phyloP scores from a whole-genome alignment of 257 asterid species.

The Linderniella brevidens region DNA sequence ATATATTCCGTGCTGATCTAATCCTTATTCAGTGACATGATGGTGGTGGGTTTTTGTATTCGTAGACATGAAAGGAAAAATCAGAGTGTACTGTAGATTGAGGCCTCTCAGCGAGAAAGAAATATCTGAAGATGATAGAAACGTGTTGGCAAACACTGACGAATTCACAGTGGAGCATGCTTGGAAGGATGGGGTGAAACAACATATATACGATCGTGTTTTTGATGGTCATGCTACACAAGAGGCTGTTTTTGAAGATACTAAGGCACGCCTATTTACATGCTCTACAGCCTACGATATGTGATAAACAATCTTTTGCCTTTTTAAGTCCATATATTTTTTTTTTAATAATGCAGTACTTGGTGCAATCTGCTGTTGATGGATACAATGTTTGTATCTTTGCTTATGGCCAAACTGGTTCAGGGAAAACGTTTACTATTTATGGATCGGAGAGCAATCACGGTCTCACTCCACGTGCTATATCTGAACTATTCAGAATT shows the following conservation, averaged over 20 bases:
- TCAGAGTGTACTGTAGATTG: slow-evolving; percentile 84
- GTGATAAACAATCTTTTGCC: slow-evolving; percentile 9
- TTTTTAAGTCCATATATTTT: slow-evolving; percentile 3
- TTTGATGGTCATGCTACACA: slow-evolving; percentile 73
- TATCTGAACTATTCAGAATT: slow-evolving; percentile 65
- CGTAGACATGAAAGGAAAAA: slow-evolving; percentile 91
- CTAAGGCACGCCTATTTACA: slow-evolving; percentile 46
- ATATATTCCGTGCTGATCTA: too few species aligned
- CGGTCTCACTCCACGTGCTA: slow-evolving; percentile 95
- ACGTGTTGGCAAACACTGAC: slow-evolving; percentile 40
- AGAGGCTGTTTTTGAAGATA: slow-evolving; percentile 84
- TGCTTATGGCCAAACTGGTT: slow-evolving; percentile 99
- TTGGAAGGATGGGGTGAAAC: slow-evolving; percentile 84
- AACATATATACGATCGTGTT: slow-evolving; percentile 84
- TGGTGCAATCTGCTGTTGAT: slow-evolving; percentile 95
- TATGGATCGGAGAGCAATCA: slow-evolving; percentile 78
- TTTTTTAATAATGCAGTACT: slow-evolving; percentile 40
- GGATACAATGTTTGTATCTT: slow-evolving; percentile 92
- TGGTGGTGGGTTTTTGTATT: background rate
- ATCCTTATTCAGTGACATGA: too few species aligned
- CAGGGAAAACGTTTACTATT: slow-evolving; percentile 93
- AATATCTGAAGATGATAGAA: slow-evolving; percentile 42
- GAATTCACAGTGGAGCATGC: slow-evolving; percentile 85
- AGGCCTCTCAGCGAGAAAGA: slow-evolving; percentile 86
- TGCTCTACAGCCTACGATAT: background rate